Evolutionary conservation across 495 filamentous ascomycete species (phyloP), one percentile per base, ranked within the genome.

Genomic region (Aspergillus leporis): DNA sequence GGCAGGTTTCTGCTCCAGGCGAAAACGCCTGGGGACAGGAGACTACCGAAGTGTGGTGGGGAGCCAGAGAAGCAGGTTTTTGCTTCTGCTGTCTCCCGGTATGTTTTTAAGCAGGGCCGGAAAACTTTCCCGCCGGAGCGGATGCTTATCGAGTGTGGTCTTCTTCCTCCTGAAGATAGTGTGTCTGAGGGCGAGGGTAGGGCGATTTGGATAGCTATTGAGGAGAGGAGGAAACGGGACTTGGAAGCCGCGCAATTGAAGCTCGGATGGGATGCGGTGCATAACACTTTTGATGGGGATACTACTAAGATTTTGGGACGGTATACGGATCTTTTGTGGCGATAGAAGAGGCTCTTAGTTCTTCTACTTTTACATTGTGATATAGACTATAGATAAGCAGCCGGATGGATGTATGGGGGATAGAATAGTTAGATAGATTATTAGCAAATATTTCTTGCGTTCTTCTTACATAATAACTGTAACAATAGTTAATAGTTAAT

Each of bases 31-130:
- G 19, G 6, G 22, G 9, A 30, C 9, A 21, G 7, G 46, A 41
- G 16, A 2, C 18, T 1, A 3, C 3, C 18, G 41, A 45, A 19
- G 18, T 38, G 22, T 22, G 36, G 45, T 13, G 34, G 41, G 12
- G 30, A 53, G 30, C n/a, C 30, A n/a, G 49, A 60, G 40, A 61
- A 62, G 18, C 34, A 32, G 13, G 49, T 67, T 5, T 57, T 64
- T 43, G 65, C 65, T 6, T 54, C 62, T 0, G 48, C 59, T 18
- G 53, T 83, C 13, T 80, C 79, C 53, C 85, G 87, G 67, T 92
- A 89, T 68, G 89, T 90, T 2, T 87, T 90, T 67, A 92, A 92
- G 76, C 73, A 85, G 62, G 89, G 88, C 0, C 71, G 90, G 23
- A 72, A 87, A 59, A 92, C 90, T 18, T 78, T 91, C 5, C 82